Evolutionary conservation across 768 basidiomycete species (phyloP).

Genomic region (Suillus paluster): DNA sequence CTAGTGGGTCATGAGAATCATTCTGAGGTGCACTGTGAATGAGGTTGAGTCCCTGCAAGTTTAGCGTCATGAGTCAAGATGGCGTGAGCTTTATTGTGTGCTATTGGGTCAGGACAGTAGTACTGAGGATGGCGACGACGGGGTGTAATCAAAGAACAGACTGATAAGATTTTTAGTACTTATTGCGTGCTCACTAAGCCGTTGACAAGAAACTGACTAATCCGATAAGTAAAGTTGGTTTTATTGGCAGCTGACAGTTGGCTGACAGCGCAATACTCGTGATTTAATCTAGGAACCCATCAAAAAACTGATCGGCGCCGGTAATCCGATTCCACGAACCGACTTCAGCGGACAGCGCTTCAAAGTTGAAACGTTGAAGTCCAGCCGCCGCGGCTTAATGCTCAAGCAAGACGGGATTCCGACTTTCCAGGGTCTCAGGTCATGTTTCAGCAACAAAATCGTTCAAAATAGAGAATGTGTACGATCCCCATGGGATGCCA

Average conservation of each 20-base stretch:
- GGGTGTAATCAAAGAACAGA: constrained; percentile 14
- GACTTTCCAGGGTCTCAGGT: no score
- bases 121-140: constrained; percentile 11
- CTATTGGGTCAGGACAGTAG: constrained; percentile 10
- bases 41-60: constrained; percentile 81
- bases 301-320: background rate
- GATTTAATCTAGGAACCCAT: background rate
- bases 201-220: constrained; percentile 8
- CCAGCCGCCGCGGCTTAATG: no score
- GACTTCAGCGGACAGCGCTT: no score
- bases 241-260: no score
- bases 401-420: no score
- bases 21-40: constrained; percentile 57
- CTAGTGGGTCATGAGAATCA: constrained; percentile 61
- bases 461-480: no score
- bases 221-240: background rate
- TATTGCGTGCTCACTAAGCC: constrained; percentile 18
- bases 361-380: no score
- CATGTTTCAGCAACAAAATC: no score
- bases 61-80: constrained; percentile 53
- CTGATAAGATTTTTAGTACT: constrained; percentile 18
- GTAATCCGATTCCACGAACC: background rate
- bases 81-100: background rate
- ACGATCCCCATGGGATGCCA: no score
- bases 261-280: constrained; percentile 1